Evolutionary conservation across 1,284 basidiomycete species (phyloP).

Genomic region (Heliocybe sulcata): DNA sequence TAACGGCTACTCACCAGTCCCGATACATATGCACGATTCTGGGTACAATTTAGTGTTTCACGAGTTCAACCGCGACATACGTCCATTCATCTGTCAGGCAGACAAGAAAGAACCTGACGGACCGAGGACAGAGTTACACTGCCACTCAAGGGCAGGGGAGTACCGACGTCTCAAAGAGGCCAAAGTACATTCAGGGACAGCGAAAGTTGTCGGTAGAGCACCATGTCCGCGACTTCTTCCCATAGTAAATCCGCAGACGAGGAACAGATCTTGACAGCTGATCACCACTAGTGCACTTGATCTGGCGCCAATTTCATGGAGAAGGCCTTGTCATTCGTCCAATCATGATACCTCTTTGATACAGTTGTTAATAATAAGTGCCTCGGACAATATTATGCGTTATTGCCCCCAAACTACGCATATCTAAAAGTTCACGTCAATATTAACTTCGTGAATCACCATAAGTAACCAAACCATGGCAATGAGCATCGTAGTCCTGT

Average conservation of each 20-base stretch:
- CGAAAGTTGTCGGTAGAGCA: neutral
- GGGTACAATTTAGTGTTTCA: neutral
- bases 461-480: too few species aligned
- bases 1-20: neutral
- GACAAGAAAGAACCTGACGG: neutral
- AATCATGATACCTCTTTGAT: too few species aligned
- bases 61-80: neutral
- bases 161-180: neutral
- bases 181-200: neutral
- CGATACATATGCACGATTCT: neutral
- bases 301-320: neutral
- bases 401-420: too few species aligned
- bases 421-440: too few species aligned
- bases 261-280: neutral
- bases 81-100: neutral
- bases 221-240: neutral
- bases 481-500: too few species aligned
- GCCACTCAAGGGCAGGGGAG: neutral
- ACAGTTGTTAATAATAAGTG: too few species aligned
- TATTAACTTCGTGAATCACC: too few species aligned
- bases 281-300: neutral
- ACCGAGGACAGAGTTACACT: neutral
- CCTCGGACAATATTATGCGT: too few species aligned
- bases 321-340: too few species aligned
- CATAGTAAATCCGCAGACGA: neutral